phyloP scores from a whole-genome alignment of 1,139 yeast species.

The Scheffersomyces quercinus region DNA sequence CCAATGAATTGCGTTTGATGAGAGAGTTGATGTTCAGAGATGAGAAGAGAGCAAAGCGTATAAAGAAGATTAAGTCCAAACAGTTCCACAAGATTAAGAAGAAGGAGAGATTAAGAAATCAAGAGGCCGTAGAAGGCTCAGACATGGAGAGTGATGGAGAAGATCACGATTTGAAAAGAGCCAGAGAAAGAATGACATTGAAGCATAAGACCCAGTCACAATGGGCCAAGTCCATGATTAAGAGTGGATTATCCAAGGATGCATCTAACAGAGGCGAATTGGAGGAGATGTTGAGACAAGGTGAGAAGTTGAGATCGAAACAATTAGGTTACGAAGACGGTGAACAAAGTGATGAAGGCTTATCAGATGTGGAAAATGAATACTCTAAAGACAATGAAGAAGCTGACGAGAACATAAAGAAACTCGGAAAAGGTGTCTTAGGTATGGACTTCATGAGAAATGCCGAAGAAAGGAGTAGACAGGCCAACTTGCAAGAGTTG shows the following conservation, averaged over 20 bases:
- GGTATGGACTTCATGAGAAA: conserved; percentile 94
- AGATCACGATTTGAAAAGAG: conserved; percentile 72
- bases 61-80: conserved; percentile 93
- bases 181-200: conserved; percentile 87
- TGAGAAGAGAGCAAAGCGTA: conserved; percentile 84
- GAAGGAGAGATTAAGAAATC: conserved; percentile 74
- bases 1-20: conserved; percentile 85
- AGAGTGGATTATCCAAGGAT: conserved; percentile 88
- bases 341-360: conserved; percentile 49
- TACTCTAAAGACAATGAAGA: conserved; percentile 38
- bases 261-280: conserved; percentile 79
- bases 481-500: conserved; percentile 54
- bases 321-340: conserved; percentile 69
- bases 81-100: conserved; percentile 83
- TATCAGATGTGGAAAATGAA: conserved; percentile 54
- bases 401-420: conserved; percentile 32
- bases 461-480: conserved; percentile 68
- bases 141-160: conserved; percentile 53
- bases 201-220: conserved; percentile 84
- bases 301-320: conserved; percentile 73
- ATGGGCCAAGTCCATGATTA: conserved; percentile 92
- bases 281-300: conserved; percentile 91
- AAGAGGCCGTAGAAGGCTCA: conserved; percentile 66
- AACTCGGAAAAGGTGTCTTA: conserved; percentile 81
- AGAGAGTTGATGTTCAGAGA: conserved; percentile 96